phyloP scores from a whole-genome alignment of 2,329 filamentous ascomycete species.

The Talaromyces albobiverticillius region DNA sequence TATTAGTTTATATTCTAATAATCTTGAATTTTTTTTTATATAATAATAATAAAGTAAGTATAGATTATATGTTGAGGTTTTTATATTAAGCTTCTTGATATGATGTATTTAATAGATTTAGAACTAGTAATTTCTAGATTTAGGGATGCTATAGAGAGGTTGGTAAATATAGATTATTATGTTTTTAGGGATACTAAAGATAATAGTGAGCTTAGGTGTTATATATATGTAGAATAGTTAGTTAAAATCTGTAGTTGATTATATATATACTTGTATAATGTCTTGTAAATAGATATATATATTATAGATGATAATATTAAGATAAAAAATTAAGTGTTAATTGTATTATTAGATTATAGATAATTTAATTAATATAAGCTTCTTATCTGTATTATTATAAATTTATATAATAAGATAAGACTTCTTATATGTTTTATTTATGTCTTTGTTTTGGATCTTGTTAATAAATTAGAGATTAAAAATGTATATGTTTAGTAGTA shows the following conservation, averaged over 20 bases:
- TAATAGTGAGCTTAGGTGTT: too few species aligned
- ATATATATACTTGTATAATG: neutral
- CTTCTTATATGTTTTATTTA: too few species aligned
- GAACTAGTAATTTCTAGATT: conserved; percentile 6
- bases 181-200: neutral
- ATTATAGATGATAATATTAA: neutral
- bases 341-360: neutral
- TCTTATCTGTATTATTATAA: too few species aligned
- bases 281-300: neutral
- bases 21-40: neutral
- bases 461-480: too few species aligned
- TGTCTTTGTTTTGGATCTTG: too few species aligned
- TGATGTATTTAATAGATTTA: neutral
- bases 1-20: neutral
- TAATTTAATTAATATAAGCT: too few species aligned
- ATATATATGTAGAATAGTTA: too few species aligned
- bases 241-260: neutral
- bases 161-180: neutral
- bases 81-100: neutral
- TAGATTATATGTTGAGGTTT: neutral
- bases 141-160: neutral
- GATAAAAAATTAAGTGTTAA: neutral
- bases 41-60: neutral
- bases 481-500: too few species aligned
- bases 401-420: too few species aligned